Conservation (phyloP, 1,284 basidiomycete species). For the Irpex sp. region DNA sequence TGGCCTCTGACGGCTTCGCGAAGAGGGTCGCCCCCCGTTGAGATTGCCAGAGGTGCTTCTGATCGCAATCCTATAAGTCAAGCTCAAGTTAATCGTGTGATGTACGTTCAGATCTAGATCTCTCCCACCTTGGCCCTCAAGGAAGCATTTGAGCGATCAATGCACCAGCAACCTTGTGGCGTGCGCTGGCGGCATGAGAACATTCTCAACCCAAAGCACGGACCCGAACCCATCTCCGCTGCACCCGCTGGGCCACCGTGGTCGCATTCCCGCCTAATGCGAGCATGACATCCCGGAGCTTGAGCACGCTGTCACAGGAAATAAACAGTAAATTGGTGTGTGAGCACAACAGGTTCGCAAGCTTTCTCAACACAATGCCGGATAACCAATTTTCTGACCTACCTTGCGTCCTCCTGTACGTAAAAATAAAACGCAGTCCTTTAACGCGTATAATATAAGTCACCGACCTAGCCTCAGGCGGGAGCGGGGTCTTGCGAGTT, state of each 20-base stretch:
- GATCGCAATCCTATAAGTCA: background rate
- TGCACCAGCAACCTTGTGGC: constrained; percentile 4
- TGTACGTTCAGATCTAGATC: background rate
- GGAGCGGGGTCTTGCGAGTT: too few species aligned
- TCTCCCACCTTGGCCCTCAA: background rate
- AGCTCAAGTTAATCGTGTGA: background rate
- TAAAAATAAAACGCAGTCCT: background rate
- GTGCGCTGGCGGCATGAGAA: constrained; percentile 2
- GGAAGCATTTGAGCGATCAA: constrained; percentile 2
- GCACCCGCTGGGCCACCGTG: too few species aligned
- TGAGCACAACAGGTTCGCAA: too few species aligned
- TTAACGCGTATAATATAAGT: background rate
- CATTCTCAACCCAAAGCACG: background rate
- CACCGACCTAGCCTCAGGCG: background rate
- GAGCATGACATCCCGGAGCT: too few species aligned
- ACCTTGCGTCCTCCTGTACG: background rate
- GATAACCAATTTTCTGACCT: too few species aligned
- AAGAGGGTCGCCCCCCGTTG: background rate
- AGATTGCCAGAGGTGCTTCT: background rate
- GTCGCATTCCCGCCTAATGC: too few species aligned
- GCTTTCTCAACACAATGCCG: too few species aligned
- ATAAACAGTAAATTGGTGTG: too few species aligned
- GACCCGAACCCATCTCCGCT: too few species aligned
- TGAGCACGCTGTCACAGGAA: too few species aligned
- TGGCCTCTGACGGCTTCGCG: background rate